Percentiles rank a stretch among this genome's conserved stretches.
Evolutionary conservation across 805 yeast species (phyloP).

Genomic region (Kockiozyma suomiensis): DNA sequence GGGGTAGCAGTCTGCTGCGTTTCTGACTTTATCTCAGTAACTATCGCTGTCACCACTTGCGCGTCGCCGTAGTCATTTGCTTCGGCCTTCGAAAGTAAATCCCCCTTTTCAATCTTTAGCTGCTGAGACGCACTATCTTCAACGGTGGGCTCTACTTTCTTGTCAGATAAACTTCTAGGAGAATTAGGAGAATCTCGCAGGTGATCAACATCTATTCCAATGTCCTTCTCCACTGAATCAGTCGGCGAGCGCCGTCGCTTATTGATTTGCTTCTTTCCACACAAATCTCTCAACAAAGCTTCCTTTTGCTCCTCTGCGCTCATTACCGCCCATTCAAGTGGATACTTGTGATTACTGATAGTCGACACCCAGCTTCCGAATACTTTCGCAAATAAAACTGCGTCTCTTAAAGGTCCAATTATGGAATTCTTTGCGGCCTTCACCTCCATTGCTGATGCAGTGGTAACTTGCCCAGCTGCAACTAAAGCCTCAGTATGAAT

Average conservation of each 20-base stretch:
- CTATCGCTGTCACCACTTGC: background rate
- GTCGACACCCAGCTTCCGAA: conserved; percentile 26
- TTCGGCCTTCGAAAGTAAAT: background rate
- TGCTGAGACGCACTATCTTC: too few species aligned
- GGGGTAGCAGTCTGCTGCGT: background rate
- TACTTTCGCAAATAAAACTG: conserved; percentile 13
- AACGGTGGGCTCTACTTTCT: too few species aligned
- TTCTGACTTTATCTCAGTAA: background rate
- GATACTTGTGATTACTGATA: background rate
- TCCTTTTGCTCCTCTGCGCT: conserved; percentile 21
- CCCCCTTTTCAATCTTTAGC: too few species aligned
- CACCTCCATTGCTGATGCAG: conserved; percentile 21
- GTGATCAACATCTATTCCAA: too few species aligned
- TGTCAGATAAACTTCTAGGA: too few species aligned
- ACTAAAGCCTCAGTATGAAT: conserved; percentile 17
- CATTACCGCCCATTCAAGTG: conserved; percentile 27
- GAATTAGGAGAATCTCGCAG: too few species aligned
- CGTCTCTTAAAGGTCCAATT: conserved; percentile 15
- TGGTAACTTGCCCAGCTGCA: conserved; percentile 13
- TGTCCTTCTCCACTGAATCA: background rate
- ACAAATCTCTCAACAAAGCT: background rate
- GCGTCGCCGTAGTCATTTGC: background rate
- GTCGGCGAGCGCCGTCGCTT: background rate
- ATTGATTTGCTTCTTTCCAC: background rate
- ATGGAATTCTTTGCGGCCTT: conserved; percentile 26